phyloP scores from a whole-genome alignment of 805 yeast genomes.

The Saccharomycopsis amapae region DNA sequence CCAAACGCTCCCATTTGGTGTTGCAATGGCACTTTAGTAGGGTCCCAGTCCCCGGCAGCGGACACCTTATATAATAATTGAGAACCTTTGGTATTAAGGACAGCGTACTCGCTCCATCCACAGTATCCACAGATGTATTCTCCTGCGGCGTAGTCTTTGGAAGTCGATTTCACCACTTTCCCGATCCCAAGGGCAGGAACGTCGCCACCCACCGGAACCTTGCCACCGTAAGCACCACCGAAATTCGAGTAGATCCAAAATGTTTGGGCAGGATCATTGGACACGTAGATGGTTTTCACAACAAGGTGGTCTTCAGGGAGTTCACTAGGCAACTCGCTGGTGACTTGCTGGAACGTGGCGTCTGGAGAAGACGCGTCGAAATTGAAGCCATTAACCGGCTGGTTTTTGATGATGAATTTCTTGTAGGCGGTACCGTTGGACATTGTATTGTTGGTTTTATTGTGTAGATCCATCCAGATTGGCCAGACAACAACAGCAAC shows the following conservation, averaged over 20 bases:
- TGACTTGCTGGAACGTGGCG: conserved; percentile 30
- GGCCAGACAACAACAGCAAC: too few relatives aligned
- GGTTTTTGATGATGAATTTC: conserved; percentile 28
- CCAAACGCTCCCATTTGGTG: background rate
- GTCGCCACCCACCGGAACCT: conserved; percentile 30
- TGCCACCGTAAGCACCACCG: conserved; percentile 22
- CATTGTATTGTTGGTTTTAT: background rate
- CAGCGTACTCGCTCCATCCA: conserved; percentile 43
- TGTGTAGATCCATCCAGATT: too few relatives aligned
- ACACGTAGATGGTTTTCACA: conserved; percentile 39
- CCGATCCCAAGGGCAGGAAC: conserved; percentile 47
- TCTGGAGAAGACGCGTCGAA: conserved; percentile 23
- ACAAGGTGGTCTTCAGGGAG: conserved; percentile 39
- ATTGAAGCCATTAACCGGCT: conserved; percentile 27
- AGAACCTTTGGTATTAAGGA: conserved; percentile 27
- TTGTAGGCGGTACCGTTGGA: conserved; percentile 21
- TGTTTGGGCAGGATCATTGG: conserved; percentile 60
- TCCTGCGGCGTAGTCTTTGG: conserved; percentile 35
- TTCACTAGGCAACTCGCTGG: too few relatives aligned
- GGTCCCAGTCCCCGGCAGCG: background rate
- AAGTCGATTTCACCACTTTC: conserved; percentile 41
- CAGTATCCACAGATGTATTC: conserved; percentile 35
- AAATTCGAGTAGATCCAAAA: conserved; percentile 39
- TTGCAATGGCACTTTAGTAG: background rate
- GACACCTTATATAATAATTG: too few relatives aligned